Base-by-base conservation (phyloP, 176 grass and related monocot genomes). In the Typha latifolia region DNA sequence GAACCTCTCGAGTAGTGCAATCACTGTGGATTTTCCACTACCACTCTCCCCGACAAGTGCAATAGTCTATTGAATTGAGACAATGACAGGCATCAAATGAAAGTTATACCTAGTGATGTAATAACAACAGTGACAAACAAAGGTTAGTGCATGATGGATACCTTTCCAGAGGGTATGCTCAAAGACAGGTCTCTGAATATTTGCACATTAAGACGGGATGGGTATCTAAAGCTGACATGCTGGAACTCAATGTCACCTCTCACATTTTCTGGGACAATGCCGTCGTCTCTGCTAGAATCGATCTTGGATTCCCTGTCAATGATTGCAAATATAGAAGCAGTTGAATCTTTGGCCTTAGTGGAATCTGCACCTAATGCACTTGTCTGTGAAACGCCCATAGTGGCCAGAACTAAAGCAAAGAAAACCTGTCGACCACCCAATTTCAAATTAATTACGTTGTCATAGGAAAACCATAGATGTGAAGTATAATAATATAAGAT, bases 1-100 rank as follows among this genome's bases (percentile, higher is more conserved):
- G 72, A 94, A 94, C 79, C 90, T 62, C 68, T 94, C 85, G 26
- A 94, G 63, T 53, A 94, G 69, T 56, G 80, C 74, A 2, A 94
- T 94, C 43, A 83, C 70, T 2, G 85, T 94, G 55, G 90, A 94
- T 61, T 94, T 94, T 6, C 90, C 90, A 8, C 90, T 89, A 10
- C 90, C 90, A 74, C 90, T 94, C 82, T 85, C 82, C 59, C 90
- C 90, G 63, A 94, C 90, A 56, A 94, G 76, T 15, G 90, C 90
- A 32, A 86, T 43, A 31, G 82, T 86, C 90, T 89, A 16, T 37
- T 69, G 21, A 68, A 69, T 65, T 26, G 24, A 26, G 24, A 55
- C 2, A 32, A 51, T n/a, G 47, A 61, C 26, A 0, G 34, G 0
- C 22, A 64, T 7, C 15, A 64, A 64, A 7, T 64, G 14, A 15